Evolutionary conservation across 2,329 filamentous ascomycete species (phyloP), one percentile per base, ranked within the genome.

Genomic region (Cordyceps pruinosa): DNA sequence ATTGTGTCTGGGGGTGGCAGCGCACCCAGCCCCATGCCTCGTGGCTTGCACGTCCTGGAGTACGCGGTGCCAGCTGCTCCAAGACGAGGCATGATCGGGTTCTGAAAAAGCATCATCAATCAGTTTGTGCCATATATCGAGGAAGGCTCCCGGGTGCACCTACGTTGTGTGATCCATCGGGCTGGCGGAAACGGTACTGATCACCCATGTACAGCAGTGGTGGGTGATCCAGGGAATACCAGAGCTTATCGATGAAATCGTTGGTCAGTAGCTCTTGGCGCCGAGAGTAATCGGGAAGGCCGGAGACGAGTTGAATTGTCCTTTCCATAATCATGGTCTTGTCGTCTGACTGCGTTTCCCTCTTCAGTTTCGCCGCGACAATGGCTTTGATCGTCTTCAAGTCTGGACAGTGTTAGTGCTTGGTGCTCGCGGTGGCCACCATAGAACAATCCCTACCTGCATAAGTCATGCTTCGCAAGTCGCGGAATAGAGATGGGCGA

Each of bases 281-380:
- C 63, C 80, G 81, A 1, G 87, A 90, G 56, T 79, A 75, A 50
- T 78, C 72, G 1, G 85, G 86, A 34, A 90, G 74, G 32, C 79
- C 80, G 13, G 85, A 78, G 5, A 89, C 86, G 17, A 90, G 75
- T 73, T 86, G 81, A 59, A 90, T 89, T 5, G 87, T 78, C 8
- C 82, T 77, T 69, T 90, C 88, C 83, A 90, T 89, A 45, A 90
- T 75, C 77, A 89, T 88, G 2, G 85, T 88, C 72, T 87, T 88
- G 73, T 93, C 89, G 64, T 93, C 85, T 5, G 83, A 71, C 12
- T 86, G 75, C 48, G 82, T 75, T 58, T 79, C 78, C 1, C 87
- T 85, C 63, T 82, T 85, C 32, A 85, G 69, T 70, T 89, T 85
- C 60, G 74, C 77, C 56, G 80, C 78, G 58, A 89, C 73, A 37